Base-by-base conservation (phyloP, 805 yeast genomes). In the Kregervanrija pseudodelftensis region DNA sequence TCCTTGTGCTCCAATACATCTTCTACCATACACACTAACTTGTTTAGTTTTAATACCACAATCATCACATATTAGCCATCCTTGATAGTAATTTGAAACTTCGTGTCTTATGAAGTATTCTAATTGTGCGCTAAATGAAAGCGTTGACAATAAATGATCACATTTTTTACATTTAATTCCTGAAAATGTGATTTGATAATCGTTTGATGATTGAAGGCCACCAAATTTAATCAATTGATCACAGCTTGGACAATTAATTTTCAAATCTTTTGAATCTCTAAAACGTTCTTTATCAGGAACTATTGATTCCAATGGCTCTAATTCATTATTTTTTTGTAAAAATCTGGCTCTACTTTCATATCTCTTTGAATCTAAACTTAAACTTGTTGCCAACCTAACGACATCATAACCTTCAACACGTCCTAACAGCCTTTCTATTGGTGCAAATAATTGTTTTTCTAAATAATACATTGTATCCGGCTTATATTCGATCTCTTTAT, bases 401-500 rank as follows among this genome's bases (percentile, higher is more conserved):
- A 80, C 72, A 58, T 91, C 97, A 50, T 85, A 75, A 36, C 98
- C 96, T 51, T 88, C 95, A 43, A 93, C 80, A 49, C 83, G 77
- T 52, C 83, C 95, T 36, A 91, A 69, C 43, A 93, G 70, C 65
- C 99, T 79, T 59, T 87, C 95, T 9, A 93, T 80, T 3, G 97
- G 97, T 2, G 95, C 89, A 56, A 85, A 79, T 9, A 93, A 76
- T 65, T 93, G 99, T 61, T 88, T 85, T 52, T 82, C 93, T 53
- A 91, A 68, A 61, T 93, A 93, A 59, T 76, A 90, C 35, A 69
- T 72, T 1, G 85, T 74, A 63, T 93, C 99, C 1, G 93, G 88
- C 48, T 63, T 68, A 48, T 82, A 73, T 10, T 37, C n/a, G 11
- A 28, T 36, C 5, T 39, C 36, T 3, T 66, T 65, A 8, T 72